phyloP scores from a whole-genome alignment of 768 basidiomycete genomes.

The Austroboletus festivus region DNA sequence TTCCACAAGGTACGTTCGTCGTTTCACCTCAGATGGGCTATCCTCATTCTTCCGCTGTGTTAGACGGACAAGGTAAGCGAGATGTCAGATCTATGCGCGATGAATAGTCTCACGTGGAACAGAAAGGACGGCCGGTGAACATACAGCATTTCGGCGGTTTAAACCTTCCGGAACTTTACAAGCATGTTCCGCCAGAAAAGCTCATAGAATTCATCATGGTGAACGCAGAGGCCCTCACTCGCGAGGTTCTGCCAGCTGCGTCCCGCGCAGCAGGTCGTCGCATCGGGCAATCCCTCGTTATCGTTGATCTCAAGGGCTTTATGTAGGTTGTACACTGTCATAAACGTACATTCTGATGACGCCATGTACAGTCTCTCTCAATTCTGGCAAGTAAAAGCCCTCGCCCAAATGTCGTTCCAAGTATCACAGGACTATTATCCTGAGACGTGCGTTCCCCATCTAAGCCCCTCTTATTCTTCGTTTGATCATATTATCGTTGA shows the following conservation, averaged over 20 bases:
- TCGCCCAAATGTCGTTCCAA: slow-evolving; percentile 63
- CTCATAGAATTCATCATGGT: slow-evolving; percentile 65
- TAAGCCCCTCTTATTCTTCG: background rate
- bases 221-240: slow-evolving; percentile 59
- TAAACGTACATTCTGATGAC: background rate
- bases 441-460: slow-evolving; percentile 53
- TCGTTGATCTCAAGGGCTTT: slow-evolving; percentile 71
- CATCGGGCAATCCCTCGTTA: slow-evolving; percentile 54
- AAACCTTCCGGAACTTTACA: slow-evolving; percentile 55
- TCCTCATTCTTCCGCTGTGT: background rate
- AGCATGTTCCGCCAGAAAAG: slow-evolving; percentile 52
- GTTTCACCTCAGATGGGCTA: background rate
- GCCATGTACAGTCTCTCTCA: slow-evolving; percentile 47
- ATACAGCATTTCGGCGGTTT: slow-evolving; percentile 61
- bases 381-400: slow-evolving; percentile 73
- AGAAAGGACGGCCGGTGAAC: slow-evolving; percentile 73
- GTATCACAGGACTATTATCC: slow-evolving; percentile 79
- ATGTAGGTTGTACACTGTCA: slow-evolving; percentile 40
- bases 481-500: background rate
- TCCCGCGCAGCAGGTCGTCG: slow-evolving; percentile 49
- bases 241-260: slow-evolving; percentile 68
- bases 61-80: slow-evolving; percentile 65
- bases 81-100: background rate
- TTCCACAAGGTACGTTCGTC: slow-evolving; percentile 61
- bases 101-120: slow-evolving; percentile 1